Conservation (phyloP, 176 grass and related monocot species). For the Triticum monococcum region DNA sequence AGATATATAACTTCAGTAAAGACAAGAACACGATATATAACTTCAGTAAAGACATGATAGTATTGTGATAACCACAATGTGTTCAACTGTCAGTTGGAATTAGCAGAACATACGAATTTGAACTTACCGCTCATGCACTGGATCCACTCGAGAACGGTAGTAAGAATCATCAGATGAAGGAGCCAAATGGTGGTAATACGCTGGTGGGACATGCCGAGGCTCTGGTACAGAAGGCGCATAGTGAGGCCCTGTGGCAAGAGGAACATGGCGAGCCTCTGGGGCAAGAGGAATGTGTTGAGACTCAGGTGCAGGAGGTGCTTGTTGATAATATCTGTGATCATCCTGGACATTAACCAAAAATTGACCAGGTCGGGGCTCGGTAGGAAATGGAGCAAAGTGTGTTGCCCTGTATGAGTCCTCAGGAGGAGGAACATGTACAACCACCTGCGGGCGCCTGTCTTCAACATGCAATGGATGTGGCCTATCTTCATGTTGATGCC, state of each 20-base stretch:
- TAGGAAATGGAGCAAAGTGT: constrained; percentile 30
- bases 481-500: constrained; percentile 41
- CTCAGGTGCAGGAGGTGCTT: constrained; percentile 16
- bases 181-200: constrained; percentile 33
- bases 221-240: constrained; percentile 37
- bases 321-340: constrained; percentile 43
- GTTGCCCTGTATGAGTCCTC: constrained; percentile 43
- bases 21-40: background rate
- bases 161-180: constrained; percentile 43
- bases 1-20: background rate
- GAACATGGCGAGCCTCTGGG: constrained; percentile 14
- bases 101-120: background rate
- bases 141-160: constrained; percentile 42
- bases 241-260: constrained; percentile 1
- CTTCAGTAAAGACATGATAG: constrained; percentile 1
- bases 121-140: constrained; percentile 43
- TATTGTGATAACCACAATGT: background rate
- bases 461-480: constrained; percentile 19
- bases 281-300: constrained; percentile 26
- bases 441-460: constrained; percentile 24
- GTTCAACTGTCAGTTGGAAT: constrained; percentile 11
- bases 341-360: constrained; percentile 18
- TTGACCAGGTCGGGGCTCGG: constrained; percentile 25
- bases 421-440: constrained; percentile 35
- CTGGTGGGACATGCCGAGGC: constrained; percentile 43